phyloP scores from a whole-genome alignment of 2,329 filamentous ascomycete genomes.

The Triangularia setosa region DNA sequence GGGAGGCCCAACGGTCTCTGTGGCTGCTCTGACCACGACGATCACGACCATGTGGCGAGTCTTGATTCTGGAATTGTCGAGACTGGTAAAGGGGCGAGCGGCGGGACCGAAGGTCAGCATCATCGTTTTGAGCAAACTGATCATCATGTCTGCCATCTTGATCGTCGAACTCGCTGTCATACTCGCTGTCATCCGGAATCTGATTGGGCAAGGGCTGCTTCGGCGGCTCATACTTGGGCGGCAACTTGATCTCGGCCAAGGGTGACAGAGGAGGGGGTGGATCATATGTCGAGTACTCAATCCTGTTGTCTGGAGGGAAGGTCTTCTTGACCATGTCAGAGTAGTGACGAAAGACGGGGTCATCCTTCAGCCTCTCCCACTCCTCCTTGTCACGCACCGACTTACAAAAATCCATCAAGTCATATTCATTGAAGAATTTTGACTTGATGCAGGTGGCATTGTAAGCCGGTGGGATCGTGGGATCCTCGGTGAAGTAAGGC shows the following conservation, averaged over 20 bases:
- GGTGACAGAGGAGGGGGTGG: constrained; percentile 19
- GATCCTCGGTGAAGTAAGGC: constrained; percentile 39
- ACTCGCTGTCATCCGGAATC: neutral
- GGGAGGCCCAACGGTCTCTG: neutral
- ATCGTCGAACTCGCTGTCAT: neutral
- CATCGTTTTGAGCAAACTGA: neutral
- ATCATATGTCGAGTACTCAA: constrained; percentile 27
- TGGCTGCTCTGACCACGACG: neutral
- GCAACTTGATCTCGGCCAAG: constrained; percentile 21
- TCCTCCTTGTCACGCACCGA: constrained; percentile 39
- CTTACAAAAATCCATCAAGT: constrained; percentile 40
- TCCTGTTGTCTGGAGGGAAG: constrained; percentile 24
- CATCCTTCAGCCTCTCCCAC: constrained; percentile 39
- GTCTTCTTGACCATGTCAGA: constrained; percentile 27
- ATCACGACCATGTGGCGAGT: neutral
- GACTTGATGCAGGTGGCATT: constrained; percentile 43
- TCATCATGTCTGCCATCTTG: neutral
- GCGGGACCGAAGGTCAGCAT: neutral
- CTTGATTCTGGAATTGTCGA: no score
- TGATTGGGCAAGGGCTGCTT: neutral
- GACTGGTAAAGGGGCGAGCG: neutral
- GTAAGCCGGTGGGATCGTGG: constrained; percentile 44
- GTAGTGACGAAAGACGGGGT: constrained; percentile 40
- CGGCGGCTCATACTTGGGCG: constrained; percentile 11
- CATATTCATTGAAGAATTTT: constrained; percentile 41